Base-by-base conservation (phyloP, 148 eudicot species). In the Amaranthus cruentus region DNA sequence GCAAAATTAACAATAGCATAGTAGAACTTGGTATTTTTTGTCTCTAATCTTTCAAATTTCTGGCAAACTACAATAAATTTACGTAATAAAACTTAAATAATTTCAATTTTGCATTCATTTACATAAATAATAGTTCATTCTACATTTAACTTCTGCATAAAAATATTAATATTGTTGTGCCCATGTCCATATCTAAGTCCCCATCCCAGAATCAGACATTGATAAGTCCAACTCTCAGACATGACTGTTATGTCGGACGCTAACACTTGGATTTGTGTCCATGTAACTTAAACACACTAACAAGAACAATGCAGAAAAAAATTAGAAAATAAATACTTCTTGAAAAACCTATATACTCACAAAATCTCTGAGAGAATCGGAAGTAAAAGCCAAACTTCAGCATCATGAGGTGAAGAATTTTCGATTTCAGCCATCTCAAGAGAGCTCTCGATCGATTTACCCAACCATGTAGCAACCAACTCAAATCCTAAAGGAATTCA, bases 381-480 rank as follows among this genome's bases (percentile, higher is more conserved):
- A 78, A 53, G 79, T 72, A 93, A 77, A 86, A 85, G 81, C 97
- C 97, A 93, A 76, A 79, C 85, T 73, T 88, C 89, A 76, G 98
- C 98, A 79, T 93, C 98, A 73, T 83, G 81, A 53, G 96, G 88
- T 65, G 97, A 87, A 77, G 90, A 88, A 82, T 93, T 93, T 82
- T 93, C 98, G 78, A 91, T 72, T 83, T 93, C 97, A 86, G 98
- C 98, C 98, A 93, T 93, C 81, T 93, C 98, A 59, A 91, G 80
- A 15, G 98, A 93, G 78, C 95, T 93, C 75, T 85, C 86, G 77
- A 88, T 76, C 14, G 83, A 88, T 82, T 78, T 91, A 79, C 87
- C 90, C 9, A 81, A 74, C 98, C 98, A 91, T 69, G 84, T 75
- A 56, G 85, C 68, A 55, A 87, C 78, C 76, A 93, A 75, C 70